Evolutionary conservation across 371 early-diverging fungal genomes (phyloP).

Genomic region (Mortierella sp.): DNA sequence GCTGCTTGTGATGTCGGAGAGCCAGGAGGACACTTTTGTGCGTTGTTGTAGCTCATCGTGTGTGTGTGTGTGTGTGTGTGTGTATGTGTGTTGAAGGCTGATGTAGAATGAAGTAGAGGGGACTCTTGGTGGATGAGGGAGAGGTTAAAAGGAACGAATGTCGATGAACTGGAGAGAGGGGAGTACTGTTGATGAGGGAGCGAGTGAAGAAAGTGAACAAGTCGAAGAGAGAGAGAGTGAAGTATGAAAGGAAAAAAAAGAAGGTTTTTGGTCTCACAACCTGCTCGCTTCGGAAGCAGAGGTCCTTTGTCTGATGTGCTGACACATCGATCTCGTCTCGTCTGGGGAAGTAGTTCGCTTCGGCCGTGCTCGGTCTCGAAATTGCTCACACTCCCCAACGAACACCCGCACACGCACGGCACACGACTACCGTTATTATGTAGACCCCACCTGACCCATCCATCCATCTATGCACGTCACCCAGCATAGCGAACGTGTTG

Average conservation of each 20-base stretch:
- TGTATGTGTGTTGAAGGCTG: neutral
- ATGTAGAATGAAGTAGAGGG: neutral
- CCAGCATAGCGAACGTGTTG: neutral
- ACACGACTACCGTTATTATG: neutral
- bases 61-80: neutral
- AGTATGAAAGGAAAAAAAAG: neutral
- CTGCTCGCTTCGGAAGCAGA: neutral
- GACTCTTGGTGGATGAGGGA: neutral
- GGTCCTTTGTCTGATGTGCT: slow-evolving; percentile 10
- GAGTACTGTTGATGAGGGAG: neutral
- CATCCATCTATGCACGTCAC: neutral
- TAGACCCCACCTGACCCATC: neutral
- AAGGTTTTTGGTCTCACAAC: neutral
- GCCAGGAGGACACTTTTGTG: slow-evolving; percentile 9
- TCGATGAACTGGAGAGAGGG: neutral
- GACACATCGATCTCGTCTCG: slow-evolving; percentile 4
- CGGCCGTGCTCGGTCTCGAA: neutral
- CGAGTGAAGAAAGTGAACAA: too few species aligned
- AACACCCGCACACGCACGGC: neutral
- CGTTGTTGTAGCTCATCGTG: neutral
- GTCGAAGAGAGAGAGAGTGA: neutral
- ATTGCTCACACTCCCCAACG: neutral
- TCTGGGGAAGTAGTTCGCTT: slow-evolving; percentile 13
- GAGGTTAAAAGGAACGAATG: neutral
- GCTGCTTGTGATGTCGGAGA: slow-evolving; percentile 35